Percentiles rank a stretch among this genome's conserved stretches.
phyloP scores from a whole-genome alignment of 2,329 filamentous ascomycete species.

The Emergomyces africanus region DNA sequence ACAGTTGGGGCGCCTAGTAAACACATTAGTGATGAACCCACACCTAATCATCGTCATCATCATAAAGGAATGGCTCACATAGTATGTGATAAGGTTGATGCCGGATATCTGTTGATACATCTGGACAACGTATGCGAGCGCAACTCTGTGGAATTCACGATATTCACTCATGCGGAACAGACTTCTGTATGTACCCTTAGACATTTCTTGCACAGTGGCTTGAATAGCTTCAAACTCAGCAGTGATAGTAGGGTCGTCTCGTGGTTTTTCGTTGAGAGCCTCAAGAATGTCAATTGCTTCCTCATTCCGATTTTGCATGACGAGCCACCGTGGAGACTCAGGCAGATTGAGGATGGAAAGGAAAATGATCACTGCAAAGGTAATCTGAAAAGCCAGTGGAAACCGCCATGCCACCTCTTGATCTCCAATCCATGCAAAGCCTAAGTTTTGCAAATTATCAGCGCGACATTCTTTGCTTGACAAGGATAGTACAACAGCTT shows the following conservation, averaged over 20 bases:
- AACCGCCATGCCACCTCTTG: constrained; percentile 35
- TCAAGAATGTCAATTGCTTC: constrained; percentile 23
- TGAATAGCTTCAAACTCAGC: constrained; percentile 29
- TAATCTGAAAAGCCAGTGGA: constrained; percentile 44
- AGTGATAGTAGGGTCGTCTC: constrained; percentile 25
- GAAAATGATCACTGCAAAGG: constrained; percentile 41
- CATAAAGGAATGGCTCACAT: constrained; percentile 27
- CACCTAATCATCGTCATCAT: constrained; percentile 21
- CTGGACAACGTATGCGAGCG: constrained; percentile 22
- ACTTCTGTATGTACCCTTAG: constrained; percentile 28
- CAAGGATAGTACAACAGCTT: neutral
- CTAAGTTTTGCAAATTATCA: neutral
- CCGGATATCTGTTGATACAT: constrained; percentile 28
- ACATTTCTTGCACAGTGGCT: constrained; percentile 25
- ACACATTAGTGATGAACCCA: constrained; percentile 7
- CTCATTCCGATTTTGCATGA: constrained; percentile 29
- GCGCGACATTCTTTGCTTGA: neutral
- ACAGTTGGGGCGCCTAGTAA: neutral
- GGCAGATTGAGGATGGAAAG: constrained; percentile 22
- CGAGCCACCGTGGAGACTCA: constrained; percentile 35
- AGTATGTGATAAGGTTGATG: constrained; percentile 26
- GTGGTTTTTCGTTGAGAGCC: constrained; percentile 32
- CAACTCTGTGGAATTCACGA: constrained; percentile 22
- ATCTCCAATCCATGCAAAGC: constrained; percentile 2
- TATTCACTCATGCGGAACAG: constrained; percentile 27